Evolutionary conservation across 331 rosid genomes (phyloP), one percentile per base, ranked within the genome.

Genomic region (Phaseolus coccineus): DNA sequence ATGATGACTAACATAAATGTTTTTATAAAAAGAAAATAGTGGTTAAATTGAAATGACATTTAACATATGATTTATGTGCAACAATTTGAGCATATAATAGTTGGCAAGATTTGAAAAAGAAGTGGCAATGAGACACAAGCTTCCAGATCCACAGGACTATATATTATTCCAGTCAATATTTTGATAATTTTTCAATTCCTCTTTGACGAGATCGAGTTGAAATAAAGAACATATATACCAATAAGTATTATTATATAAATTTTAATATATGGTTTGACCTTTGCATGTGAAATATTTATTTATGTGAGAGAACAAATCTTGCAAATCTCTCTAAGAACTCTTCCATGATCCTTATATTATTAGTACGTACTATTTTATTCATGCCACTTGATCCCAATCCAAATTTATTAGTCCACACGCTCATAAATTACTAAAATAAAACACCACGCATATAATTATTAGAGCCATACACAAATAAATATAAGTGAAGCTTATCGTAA

Each of bases 261-360:
- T 30, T 15, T 35, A n/a, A 63, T 64, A 16, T 8, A 64, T 37
- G 13, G 10, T 61, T 80, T 84, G 87, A 84, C 87, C 70, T 83
- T 4, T 74, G 64, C 71, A 33, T 59, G 56, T 46, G 79, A 71
- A 33, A 39, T 56, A 71, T 71, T 52, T 62, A 5, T 75, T 52
- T 62, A 5, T 75, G 81, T 35, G 9, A n/a, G 4, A 31, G 53
- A 80, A 69, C 6, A 79, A 71, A 75, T 69, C 79, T 56, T 69
- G 82, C 59, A 25, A 62, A 84, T 84, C 75, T 75, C 66, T 59
- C 15, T 8, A 8, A 15, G 15, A 42, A 72, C 71, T 10, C 13
- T 62, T 58, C 65, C 65, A 70, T 52, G 80, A 74, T 66, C 80
- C 46, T 71, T 74, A 56, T 53, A 80, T 44, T 27, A 7, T 48